Percentiles rank a stretch among this genome's conserved stretches.
Evolutionary conservation across 192 early-diverging fungal species (phyloP).

Genomic region (Dissophora ornata): DNA sequence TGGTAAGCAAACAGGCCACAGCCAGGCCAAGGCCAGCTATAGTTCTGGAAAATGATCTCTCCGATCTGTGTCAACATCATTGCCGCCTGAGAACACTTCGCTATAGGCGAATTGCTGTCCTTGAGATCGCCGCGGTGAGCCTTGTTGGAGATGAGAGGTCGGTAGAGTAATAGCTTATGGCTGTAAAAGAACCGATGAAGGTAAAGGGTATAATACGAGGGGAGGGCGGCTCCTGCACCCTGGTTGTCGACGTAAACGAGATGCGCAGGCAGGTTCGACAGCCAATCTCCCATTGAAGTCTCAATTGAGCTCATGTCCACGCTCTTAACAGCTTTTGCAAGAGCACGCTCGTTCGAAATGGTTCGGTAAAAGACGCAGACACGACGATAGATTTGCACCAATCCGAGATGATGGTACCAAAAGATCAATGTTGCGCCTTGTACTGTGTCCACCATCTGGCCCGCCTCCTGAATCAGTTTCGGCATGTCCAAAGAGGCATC

Average conservation of each 20-base stretch:
- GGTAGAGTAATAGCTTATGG: constrained; percentile 36
- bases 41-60: constrained; percentile 55
- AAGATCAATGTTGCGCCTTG: constrained; percentile 51
- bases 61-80: constrained; percentile 47
- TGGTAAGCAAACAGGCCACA: constrained; percentile 55
- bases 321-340: constrained; percentile 21
- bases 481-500: constrained; percentile 27
- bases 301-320: constrained; percentile 31
- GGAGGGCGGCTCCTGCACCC: constrained; percentile 19
- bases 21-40: constrained; percentile 54
- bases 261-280: constrained; percentile 40
- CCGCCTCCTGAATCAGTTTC: constrained; percentile 38
- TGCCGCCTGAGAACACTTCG: constrained; percentile 46
- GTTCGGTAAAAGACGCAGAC: constrained; percentile 36
- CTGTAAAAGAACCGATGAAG: constrained; percentile 54
- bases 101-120: constrained; percentile 36
- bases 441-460: constrained; percentile 44
- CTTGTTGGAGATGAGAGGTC: constrained; percentile 48
- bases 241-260: constrained; percentile 35
- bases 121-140: constrained; percentile 36
- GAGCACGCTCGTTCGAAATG: constrained; percentile 24
- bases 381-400: constrained; percentile 52
- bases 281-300: constrained; percentile 31
- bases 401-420: constrained; percentile 50
- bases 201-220: constrained; percentile 53